Conservation (phyloP, 805 yeast species). For the Candida chilensis region DNA sequence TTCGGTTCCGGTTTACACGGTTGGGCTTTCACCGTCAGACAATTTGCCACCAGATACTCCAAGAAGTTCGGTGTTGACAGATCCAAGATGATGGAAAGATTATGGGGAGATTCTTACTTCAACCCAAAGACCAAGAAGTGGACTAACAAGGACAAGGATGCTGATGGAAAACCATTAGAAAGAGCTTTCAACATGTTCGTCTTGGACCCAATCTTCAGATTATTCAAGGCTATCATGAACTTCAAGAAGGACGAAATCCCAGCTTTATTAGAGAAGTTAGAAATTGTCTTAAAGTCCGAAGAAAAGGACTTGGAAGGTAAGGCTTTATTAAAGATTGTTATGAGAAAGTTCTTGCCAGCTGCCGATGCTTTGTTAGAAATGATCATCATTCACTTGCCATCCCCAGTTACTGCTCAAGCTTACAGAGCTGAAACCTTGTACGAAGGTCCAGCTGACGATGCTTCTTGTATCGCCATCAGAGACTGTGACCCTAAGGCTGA, state of each 20-base stretch:
- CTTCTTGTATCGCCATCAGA: constrained; percentile 84
- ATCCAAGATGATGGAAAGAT: constrained; percentile 95
- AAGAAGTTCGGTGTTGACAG: constrained; percentile 99
- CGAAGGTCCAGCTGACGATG: constrained; percentile 98
- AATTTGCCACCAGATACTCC: constrained; percentile 95
- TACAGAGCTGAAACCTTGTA: constrained; percentile 99
- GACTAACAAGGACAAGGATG: constrained; percentile 93
- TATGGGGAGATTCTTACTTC: constrained; percentile 99
- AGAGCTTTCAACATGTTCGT: constrained; percentile 99
- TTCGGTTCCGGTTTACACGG: constrained; percentile 99
- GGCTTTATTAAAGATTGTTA: constrained; percentile 95
- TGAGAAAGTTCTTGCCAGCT: constrained; percentile 99
- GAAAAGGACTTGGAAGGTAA: constrained; percentile 99
- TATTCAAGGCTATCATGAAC: constrained; percentile 96
- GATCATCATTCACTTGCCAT: constrained; percentile 97
- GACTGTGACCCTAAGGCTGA: constrained; percentile 98
- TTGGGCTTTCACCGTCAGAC: constrained; percentile 99
- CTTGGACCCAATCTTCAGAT: constrained; percentile 97
- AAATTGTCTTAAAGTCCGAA: constrained; percentile 86
- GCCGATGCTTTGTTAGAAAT: constrained; percentile 99
- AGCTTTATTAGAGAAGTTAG: constrained; percentile 86
- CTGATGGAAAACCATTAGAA: constrained; percentile 91
- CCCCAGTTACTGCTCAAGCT: constrained; percentile 98
- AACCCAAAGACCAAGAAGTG: constrained; percentile 99
- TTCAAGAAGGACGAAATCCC: constrained; percentile 97